Evolutionary conservation across 495 filamentous ascomycete genomes (phyloP), one percentile per base, ranked within the genome.

Genomic region (Hypoxylon crocopeplum): DNA sequence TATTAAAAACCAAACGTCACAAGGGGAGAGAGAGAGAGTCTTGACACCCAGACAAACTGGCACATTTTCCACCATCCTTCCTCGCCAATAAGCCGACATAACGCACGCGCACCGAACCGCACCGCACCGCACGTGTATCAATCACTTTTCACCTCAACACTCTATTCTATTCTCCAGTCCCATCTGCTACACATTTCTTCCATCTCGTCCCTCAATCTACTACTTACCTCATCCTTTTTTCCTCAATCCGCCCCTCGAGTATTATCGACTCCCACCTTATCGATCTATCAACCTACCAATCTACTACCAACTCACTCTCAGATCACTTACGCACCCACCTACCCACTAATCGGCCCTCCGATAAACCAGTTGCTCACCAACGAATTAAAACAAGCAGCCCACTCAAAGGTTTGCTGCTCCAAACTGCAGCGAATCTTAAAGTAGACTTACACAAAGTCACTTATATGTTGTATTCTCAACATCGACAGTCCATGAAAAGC

Each of bases 391-490:
- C 44, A 48, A 25, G n/a, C 38, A 39, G 29, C 25, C 24, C 25
- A 24, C 34, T 27, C 27, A 2, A 38, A 46, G 50, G 33, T 53
- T 64, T 63, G 52, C 51, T 63, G 65, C 53, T 50, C 52, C 56
- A 45, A 21, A 19, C 45, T 51, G 55, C 55, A 59, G 61, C 51
- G 37, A 52, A 48, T 41, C 36, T 49, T 57, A 61, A 62, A 58
- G 45, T 47, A 63, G 51, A 61, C 56, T 61, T 65, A 56, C 25
- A 47, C 32, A 47, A 52, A 64, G 65, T 70, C 68, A 68, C 56
- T 68, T 70, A 70, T 68, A 70, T 70, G 68, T 70, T 67, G 56
- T 65, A 61, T 63, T 61, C 48, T 59, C 65, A 68, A 64, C 62
- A 57, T 59, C 58, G 37, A 48, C 61, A 57, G 39, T 65, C 45